These are phyloP conservation scores for Suillus fuscotomentosus DNA, from an alignment of 768 basidiomycete species.

Conservation along the genomic window DNA sequence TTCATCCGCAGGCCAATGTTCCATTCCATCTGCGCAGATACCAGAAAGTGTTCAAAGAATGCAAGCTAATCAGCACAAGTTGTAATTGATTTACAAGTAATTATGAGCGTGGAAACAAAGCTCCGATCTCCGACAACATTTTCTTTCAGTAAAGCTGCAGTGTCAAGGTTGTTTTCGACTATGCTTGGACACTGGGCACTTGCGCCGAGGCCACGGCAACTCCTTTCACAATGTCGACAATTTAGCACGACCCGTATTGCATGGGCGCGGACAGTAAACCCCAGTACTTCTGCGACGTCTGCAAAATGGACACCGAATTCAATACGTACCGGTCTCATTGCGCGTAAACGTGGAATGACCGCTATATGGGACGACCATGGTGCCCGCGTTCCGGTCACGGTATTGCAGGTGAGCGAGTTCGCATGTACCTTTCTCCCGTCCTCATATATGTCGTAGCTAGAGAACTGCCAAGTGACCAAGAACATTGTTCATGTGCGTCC, in stretches of 20 bases:
- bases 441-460: conserved; percentile 49
- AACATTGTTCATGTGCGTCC: conserved; percentile 65
- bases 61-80: not conserved
- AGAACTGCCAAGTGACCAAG: conserved; percentile 87
- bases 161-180: conserved; percentile 15
- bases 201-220: conserved; percentile 35
- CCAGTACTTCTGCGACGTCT: conserved; percentile 21
- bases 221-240: conserved; percentile 34
- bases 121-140: conserved; percentile 6
- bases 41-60: not conserved
- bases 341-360: conserved; percentile 95
- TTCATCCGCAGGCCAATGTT: conserved; percentile 64
- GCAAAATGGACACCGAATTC: conserved; percentile 84
- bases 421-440: conserved; percentile 7
- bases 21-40: conserved; percentile 63
- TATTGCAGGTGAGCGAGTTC: conserved; percentile 72
- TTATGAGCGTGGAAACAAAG: conserved; percentile 7
- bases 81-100: not conserved
- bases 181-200: conserved; percentile 58
- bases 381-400: conserved; percentile 83
- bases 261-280: conserved; percentile 25
- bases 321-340: conserved; percentile 88
- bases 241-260: conserved; percentile 43
- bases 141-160: conserved; percentile 4
- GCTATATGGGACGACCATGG: conserved; percentile 91